Conservation (phyloP, 2,329 filamentous ascomycete genomes). For the Blastomyces emzantsi region DNA sequence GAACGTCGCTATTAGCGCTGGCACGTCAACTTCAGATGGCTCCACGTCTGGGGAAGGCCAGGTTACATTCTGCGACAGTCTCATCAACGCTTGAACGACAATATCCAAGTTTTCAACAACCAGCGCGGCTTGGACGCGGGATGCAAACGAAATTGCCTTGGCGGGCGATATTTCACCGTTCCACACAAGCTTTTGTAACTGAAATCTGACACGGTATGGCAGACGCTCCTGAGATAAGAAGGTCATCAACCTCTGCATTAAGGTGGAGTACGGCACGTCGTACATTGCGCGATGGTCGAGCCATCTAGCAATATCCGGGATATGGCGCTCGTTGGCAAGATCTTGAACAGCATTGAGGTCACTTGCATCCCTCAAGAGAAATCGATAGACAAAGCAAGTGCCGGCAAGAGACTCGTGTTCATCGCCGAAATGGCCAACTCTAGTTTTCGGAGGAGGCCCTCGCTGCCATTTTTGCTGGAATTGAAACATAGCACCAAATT, state of each 20-base stretch:
- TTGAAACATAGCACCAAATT: not conserved
- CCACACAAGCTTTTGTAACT: conserved; percentile 53
- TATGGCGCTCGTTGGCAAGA: conserved; percentile 18
- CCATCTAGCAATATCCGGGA: conserved; percentile 19
- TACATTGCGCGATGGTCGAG: conserved; percentile 14
- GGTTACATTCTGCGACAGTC: conserved; percentile 45
- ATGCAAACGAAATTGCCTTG: conserved; percentile 42
- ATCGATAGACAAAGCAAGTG: conserved; percentile 40
- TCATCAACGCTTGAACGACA: conserved; percentile 43
- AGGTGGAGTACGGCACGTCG: conserved; percentile 7
- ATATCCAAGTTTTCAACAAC: conserved; percentile 8
- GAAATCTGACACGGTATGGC: conserved; percentile 51
- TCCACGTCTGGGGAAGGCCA: conserved; percentile 47
- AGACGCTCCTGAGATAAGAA: conserved; percentile 24
- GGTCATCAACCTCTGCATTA: conserved; percentile 10
- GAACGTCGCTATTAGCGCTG: conserved; percentile 37
- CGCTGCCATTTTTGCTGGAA: conserved; percentile 1
- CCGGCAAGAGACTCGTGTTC: conserved; percentile 18
- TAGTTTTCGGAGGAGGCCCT: conserved; percentile 9
- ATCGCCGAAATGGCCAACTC: conserved; percentile 17
- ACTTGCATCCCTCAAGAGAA: conserved; percentile 23
- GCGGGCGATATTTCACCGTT: conserved; percentile 54
- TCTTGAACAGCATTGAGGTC: conserved; percentile 23
- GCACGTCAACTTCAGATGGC: conserved; percentile 33
- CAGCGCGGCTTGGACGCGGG: conserved; percentile 30